Conservation (phyloP, 148 eudicot genomes). For the Nepenthes mirabilis region DNA sequence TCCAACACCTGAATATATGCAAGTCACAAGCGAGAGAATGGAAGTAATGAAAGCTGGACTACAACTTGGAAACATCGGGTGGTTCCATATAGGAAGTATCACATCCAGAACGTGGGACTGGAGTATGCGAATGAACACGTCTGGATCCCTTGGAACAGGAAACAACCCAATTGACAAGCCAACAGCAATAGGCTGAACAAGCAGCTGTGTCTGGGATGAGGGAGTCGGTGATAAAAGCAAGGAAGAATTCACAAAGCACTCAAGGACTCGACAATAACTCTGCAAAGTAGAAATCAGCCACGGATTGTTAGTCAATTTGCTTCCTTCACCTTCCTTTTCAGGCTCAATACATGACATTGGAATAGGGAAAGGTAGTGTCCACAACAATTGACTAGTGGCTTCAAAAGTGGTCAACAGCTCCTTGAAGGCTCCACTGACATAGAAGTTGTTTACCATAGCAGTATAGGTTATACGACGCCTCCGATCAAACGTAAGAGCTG, state of each 20-base stretch:
- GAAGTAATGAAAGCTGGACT: constrained; percentile 56
- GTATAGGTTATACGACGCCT: constrained; percentile 72
- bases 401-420: constrained; percentile 93
- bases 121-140: constrained; percentile 85
- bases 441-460: constrained; percentile 74
- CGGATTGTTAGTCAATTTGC: constrained; percentile 46
- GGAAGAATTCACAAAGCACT: constrained; percentile 82
- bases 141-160: constrained; percentile 94
- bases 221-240: constrained; percentile 64
- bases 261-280: constrained; percentile 72
- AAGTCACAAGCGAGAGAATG: constrained; percentile 61
- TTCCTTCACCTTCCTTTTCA: constrained; percentile 34
- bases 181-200: constrained; percentile 91
- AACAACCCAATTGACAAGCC: constrained; percentile 94
- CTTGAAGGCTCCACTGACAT: constrained; percentile 85
- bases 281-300: constrained; percentile 86
- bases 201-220: constrained; percentile 77
- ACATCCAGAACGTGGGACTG: constrained; percentile 94
- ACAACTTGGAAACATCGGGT: constrained; percentile 74
- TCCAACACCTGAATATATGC: constrained; percentile 82
- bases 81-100: constrained; percentile 91
- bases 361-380: constrained; percentile 52
- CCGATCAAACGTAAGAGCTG: constrained; percentile 64
- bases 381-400: constrained; percentile 90
- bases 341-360: constrained; percentile 31